Percentiles rank a stretch among this genome's conserved stretches.
Evolutionary conservation across 345 rosid species (phyloP).

Genomic region (Mallotus nudiflorus): DNA sequence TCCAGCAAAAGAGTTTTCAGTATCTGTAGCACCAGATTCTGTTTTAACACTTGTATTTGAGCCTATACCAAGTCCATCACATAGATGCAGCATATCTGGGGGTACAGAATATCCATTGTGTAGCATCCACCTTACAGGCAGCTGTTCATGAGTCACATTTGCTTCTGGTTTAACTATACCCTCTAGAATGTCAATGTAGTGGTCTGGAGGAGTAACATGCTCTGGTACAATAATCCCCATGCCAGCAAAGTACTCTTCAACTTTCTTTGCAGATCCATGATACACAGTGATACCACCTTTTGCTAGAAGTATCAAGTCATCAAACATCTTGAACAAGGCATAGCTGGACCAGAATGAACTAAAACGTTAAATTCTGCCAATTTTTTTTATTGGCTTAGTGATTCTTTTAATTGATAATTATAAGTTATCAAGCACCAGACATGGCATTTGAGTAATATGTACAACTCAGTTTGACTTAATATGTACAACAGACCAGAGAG

Average conservation of each 20-base stretch:
- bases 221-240: constrained; percentile 76
- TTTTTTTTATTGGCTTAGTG: neutral
- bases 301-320: constrained; percentile 83
- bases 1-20: constrained; percentile 47
- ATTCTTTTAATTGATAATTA: neutral
- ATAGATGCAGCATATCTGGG: constrained; percentile 63
- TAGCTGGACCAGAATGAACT: constrained; percentile 48
- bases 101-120: constrained; percentile 82
- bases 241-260: constrained; percentile 76
- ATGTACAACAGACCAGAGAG: neutral
- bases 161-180: constrained; percentile 62
- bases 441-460: too few relatives aligned
- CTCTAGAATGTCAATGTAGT: constrained; percentile 80
- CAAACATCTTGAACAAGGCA: constrained; percentile 85
- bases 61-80: constrained; percentile 45
- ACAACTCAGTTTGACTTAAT: too few relatives aligned
- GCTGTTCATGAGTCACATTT: constrained; percentile 57
- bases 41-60: constrained; percentile 19
- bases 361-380: constrained; percentile 11
- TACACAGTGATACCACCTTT: constrained; percentile 83
- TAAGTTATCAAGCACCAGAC: neutral
- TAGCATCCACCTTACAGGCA: constrained; percentile 89
- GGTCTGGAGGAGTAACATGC: constrained; percentile 87
- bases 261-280: constrained; percentile 77
- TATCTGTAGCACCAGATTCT: constrained; percentile 26